Evolutionary conservation across 192 early-diverging fungal species (phyloP).

Genomic region (Pilobolus umbonatus): DNA sequence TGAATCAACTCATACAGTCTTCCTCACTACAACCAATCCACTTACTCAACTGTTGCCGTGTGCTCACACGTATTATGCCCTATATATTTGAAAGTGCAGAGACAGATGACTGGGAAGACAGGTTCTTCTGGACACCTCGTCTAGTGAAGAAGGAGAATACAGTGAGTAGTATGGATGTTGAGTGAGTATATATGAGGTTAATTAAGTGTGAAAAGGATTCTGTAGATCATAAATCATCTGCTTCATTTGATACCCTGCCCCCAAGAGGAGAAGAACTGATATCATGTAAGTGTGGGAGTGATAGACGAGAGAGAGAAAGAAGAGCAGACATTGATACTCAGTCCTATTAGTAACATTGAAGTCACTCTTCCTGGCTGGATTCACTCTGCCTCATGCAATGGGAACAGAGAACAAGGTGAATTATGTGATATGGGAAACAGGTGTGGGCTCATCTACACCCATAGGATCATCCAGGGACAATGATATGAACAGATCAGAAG

Average conservation of each 20-base stretch:
- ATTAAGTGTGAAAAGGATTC: neutral
- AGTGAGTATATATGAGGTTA: neutral
- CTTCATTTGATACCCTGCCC: slow-evolving; percentile 12
- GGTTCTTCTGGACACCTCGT: slow-evolving; percentile 56
- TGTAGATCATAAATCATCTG: neutral
- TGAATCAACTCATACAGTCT: slow-evolving; percentile 43
- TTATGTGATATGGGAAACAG: slow-evolving; percentile 75
- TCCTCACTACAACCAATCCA: slow-evolving; percentile 42
- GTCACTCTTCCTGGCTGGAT: slow-evolving; percentile 62
- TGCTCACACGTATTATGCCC: slow-evolving; percentile 80
- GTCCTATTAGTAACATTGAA: slow-evolving; percentile 26
- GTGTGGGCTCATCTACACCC: slow-evolving; percentile 65
- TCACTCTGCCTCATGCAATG: slow-evolving; percentile 57
- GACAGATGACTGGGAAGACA: slow-evolving; percentile 47
- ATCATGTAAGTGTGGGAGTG: slow-evolving; percentile 18
- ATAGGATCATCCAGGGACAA: slow-evolving; percentile 64
- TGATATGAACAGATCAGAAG: slow-evolving; percentile 67
- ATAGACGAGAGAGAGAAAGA: neutral
- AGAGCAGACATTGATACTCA: neutral
- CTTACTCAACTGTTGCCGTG: slow-evolving; percentile 76
- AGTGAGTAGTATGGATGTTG: neutral
- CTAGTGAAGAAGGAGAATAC: neutral
- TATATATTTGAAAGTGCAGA: slow-evolving; percentile 72
- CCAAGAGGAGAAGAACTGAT: slow-evolving; percentile 50
- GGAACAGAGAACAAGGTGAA: slow-evolving; percentile 38